These are phyloP conservation scores for Apophysomyces variabilis DNA, from an alignment of 371 early-diverging fungal species.

Conservation along the genomic window DNA sequence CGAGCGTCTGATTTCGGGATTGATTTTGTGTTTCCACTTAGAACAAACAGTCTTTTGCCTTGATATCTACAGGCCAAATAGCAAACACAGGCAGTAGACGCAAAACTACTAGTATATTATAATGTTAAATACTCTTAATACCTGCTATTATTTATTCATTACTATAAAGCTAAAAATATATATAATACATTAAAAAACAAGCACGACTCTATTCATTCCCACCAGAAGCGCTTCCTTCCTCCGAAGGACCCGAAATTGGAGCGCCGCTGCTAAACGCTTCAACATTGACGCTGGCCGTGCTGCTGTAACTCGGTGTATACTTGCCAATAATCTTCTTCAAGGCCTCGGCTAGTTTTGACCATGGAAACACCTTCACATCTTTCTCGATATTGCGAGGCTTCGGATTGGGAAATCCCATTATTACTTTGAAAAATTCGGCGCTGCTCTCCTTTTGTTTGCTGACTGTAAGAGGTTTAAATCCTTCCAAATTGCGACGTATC, in stretches of 20 bases:
- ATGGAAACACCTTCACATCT: slow-evolving; percentile 81
- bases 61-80: too few species aligned
- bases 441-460: slow-evolving; percentile 71
- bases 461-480: slow-evolving; percentile 75
- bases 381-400: slow-evolving; percentile 85
- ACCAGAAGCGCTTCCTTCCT: not conserved
- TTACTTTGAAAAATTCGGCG: slow-evolving; percentile 73
- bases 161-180: slow-evolving; percentile 8
- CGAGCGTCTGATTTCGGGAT: too few species aligned
- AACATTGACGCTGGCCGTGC: slow-evolving; percentile 56
- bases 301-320: slow-evolving; percentile 56
- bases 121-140: too few species aligned
- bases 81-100: too few species aligned
- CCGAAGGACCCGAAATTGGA: not conserved
- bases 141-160: not conserved
- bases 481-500: slow-evolving; percentile 79
- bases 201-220: slow-evolving; percentile 2
- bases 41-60: too few species aligned
- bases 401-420: slow-evolving; percentile 80
- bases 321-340: slow-evolving; percentile 78
- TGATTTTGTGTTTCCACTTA: too few species aligned
- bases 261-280: slow-evolving; percentile 34
- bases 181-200: slow-evolving; percentile 23
- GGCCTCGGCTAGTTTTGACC: slow-evolving; percentile 67
- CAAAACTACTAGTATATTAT: too few species aligned